Base-by-base conservation (phyloP, 169 alveolate species). In the Plasmodium falciparum region DNA sequence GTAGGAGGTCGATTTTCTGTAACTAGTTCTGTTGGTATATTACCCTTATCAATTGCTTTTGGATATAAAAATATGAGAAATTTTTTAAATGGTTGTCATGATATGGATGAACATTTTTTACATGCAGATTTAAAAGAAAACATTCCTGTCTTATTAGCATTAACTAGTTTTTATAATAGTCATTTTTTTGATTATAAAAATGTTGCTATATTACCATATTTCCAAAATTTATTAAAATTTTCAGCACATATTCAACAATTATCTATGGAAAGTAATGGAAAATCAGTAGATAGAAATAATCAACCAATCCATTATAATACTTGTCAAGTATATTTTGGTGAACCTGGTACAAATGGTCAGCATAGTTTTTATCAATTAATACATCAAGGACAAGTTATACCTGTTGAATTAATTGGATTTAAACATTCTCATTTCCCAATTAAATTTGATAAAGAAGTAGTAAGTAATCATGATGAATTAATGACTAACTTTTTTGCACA, bases 301-400 rank as follows among this genome's bases (percentile, higher is more conserved):
- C 90, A 94, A 52, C 75, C 88, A 15, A 89, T 97, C 50, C 76
- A 80, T 26, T 95, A 88, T 50, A 93, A 88, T 24, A 95, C 99
- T 6, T 99, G 99, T 15, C 99, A 99, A 58, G 96, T 98, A 73
- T 97, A 96, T 92, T 99, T 99, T 90, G 99, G 99, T n/a, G 99
- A 99, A 93, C 99, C 99, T 26, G 99, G 99, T 59, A 99, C 99
- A 26, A 98, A 99, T 85, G 99, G 99, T 1, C 99, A 97, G 85
- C 99, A 98, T 93, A 96, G 98, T 63, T 99, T 98, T 94, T 99
- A 98, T 93, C 99, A 99, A 93, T 93, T 98, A 86, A 93, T 98
- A 92, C 99, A 99, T 91, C 99, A 99, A 93, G 99, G 99, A 33
- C 94, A 97, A 20, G 92, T 97, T 33, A 95, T 97, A 59, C 99